Evolutionary conservation across 2,329 filamentous ascomycete genomes (phyloP), one percentile per base, ranked within the genome.

Genomic region (Raffaelea ambrosiae): DNA sequence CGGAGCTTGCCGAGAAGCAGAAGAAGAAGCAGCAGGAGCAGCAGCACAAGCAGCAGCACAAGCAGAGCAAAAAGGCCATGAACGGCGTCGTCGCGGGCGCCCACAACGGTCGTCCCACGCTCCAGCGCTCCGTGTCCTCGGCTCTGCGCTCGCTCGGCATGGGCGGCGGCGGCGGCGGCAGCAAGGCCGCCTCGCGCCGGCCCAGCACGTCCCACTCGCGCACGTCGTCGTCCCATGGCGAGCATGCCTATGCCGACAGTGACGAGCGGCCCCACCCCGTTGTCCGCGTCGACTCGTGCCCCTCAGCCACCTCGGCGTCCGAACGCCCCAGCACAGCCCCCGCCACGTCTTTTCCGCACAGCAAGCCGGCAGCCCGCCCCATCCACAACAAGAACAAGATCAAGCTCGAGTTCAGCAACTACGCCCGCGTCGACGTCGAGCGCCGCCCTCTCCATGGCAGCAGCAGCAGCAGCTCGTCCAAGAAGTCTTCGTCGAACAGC

Each of bases 341-440:
- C n/a, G n/a, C n/a, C n/a, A n/a, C n/a, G n/a, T n/a, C n/a, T n/a
- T n/a, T n/a, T n/a, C n/a, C n/a, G n/a, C n/a, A n/a, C n/a, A n/a
- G n/a, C n/a, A n/a, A n/a, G 61, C 48, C 58, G 63, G 21, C 68
- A 62, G 47, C 64, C 66, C 38, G 57, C 72, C 40, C 50, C 86
- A 18, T 86, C 83, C 49, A 29, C 26, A 29, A 29, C 26, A 29
- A 29, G 26, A 88, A 95, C 63, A 84, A 77, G 33, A 86, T 91
- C 63, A 87, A 89, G 66, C 77, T 98, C 31, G 91, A 97, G 63
- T 98, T 96, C 63, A 94, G 88, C 55, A 98, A 97, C 69, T 98
- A 98, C 63, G 91, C 91, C 2, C 88, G 93, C 57, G 81, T 97
- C 38, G 86, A 95, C 54, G 69, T 98, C 44, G 81, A 78, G 55